These are phyloP conservation scores for Decorospora gaudefroyi DNA, from an alignment of 2,329 filamentous ascomycete genomes.

Conservation along the genomic window DNA sequence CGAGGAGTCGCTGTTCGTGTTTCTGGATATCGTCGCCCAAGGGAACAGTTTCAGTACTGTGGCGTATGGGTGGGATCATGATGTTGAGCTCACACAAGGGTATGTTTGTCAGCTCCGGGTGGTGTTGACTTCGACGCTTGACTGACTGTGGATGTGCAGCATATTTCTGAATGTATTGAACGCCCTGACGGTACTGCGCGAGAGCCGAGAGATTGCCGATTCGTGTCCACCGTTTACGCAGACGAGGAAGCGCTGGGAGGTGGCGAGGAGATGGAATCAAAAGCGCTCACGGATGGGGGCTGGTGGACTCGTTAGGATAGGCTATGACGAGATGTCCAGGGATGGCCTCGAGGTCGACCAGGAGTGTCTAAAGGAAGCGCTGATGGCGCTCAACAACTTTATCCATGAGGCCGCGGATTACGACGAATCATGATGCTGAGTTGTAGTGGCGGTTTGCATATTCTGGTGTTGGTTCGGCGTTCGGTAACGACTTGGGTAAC, in stretches of 20 bases:
- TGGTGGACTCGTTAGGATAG: conserved; percentile 38
- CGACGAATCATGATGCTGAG: conserved; percentile 23
- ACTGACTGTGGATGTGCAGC: conserved; percentile 23
- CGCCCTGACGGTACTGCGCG: conserved; percentile 40
- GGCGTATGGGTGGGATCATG: conserved; percentile 44
- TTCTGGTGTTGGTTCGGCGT: conserved; percentile 27
- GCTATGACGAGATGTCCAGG: conserved; percentile 39
- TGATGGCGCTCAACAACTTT: conserved; percentile 47
- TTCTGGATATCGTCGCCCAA: conserved; percentile 46
- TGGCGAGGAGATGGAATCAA: conserved; percentile 37
- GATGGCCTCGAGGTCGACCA: conserved; percentile 44
- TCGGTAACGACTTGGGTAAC: conserved; percentile 25
- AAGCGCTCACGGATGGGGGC: conserved; percentile 36
- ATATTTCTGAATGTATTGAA: conserved; percentile 46
- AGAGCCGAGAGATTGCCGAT: conserved; percentile 38
- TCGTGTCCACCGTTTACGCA: conserved; percentile 41
- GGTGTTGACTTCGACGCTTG: not conserved
- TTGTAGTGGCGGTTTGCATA: conserved; percentile 7
- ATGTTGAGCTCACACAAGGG: conserved; percentile 44
- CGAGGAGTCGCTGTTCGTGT: conserved; percentile 46
- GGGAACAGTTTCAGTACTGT: conserved; percentile 43
- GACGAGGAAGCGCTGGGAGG: conserved; percentile 41
- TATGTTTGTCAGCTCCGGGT: conserved; percentile 22
- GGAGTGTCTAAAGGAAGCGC: conserved; percentile 38
- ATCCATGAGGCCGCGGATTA: conserved; percentile 45